Base-by-base conservation (phyloP, 306 rosid species). In the Corylus avellana region DNA sequence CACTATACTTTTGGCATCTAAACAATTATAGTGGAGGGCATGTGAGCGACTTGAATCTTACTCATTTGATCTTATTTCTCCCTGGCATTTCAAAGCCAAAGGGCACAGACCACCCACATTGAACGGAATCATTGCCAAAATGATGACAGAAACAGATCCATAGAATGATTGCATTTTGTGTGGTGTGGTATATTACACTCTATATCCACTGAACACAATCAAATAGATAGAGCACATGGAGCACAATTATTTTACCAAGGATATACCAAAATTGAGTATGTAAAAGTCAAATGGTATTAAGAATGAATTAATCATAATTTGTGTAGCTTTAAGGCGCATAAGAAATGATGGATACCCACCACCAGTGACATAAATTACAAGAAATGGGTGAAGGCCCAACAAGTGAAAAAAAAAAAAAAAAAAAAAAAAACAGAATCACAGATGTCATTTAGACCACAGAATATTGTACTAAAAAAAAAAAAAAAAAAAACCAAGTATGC, bases 351-450 rank as follows among this genome's bases (percentile, higher is more conserved):
- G 62, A 64, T 42, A 66, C 35, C 42, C 62, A 22, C 25, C 25
- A 22, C 25, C 25, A 67, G 48, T 29, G 20, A 47, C 63, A 51
- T 27, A 80, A 57, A 75, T 79, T 82, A 79, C 88, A 82, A 55
- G 83, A 59, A 56, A 75, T 56, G 59, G 63, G 57, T 59, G 73
- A 20, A 44, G 44, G 29, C 76, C 44, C 10, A 44, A 58, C 47
- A 20, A 0, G 5, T 0, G 35, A 64, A 42, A 58, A 16, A 27
- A 7, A 3, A 4, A 2, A 66, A 22, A 22, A 64, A 42, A 75
- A 8, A 27, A 7, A 7, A 1, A 1, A 66, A 32, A 32, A 35
- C 18, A 17, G 42, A 0, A 17, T 17, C 35, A 13, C 14, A n/a
- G 75, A 58, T 63, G 51, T 49, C 78, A 53, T 50, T 78, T 14